Base-by-base conservation (phyloP, 352 stramenopile genomes). In the Phytopythium cucurbitacearum region DNA sequence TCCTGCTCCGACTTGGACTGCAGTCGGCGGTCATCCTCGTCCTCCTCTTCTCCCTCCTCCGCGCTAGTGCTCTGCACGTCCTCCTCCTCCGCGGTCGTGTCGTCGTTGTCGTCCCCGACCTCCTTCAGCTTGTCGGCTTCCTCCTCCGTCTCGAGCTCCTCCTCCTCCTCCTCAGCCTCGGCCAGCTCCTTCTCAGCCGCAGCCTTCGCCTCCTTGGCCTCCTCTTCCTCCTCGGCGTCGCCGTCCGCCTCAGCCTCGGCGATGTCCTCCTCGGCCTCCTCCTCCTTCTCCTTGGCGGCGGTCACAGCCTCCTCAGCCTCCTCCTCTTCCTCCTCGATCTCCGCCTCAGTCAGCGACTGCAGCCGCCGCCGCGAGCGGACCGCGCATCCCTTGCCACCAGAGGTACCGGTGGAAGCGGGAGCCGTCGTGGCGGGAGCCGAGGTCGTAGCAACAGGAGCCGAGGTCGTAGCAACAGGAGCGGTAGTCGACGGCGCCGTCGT, bases 241-340 rank as follows among this genome's bases (percentile, higher is more conserved):
- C 56, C 48, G 1, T 45, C 39, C 41, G 57, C 40, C 39, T 67
- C 45, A 11, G 59, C 63, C 0, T 72, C 63, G 10, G 59, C 44
- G 9, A 72, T 52, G 5, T 71, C 66, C 9, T 58, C 51, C 6
- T 68, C 58, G 16, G 66, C 66, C 41, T 67, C 66, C 13, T 53
- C 48, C 36, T 65, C 48, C 16, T 69, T 60, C 32, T 69, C 58
- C 34, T 69, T 50, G 34, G 66, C 66, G 15, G 54, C 50, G 1
- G 35, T 37, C 36, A 67, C 58, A 1, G 49, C 54, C 28, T 48
- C 46, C 32, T 64, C 41, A 5, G 53, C 59, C 7, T 75, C 53
- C 5, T 57, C 49, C 47, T 69, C 58, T 21, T 71, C 63, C 4
- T 67, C 43, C 38, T 72, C 59, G 37, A 75, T 44, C 15, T 63